Evolutionary conservation across 2,329 filamentous ascomycete species (phyloP), one percentile per base, ranked within the genome.

Genomic region (Sporothrix phasma): DNA sequence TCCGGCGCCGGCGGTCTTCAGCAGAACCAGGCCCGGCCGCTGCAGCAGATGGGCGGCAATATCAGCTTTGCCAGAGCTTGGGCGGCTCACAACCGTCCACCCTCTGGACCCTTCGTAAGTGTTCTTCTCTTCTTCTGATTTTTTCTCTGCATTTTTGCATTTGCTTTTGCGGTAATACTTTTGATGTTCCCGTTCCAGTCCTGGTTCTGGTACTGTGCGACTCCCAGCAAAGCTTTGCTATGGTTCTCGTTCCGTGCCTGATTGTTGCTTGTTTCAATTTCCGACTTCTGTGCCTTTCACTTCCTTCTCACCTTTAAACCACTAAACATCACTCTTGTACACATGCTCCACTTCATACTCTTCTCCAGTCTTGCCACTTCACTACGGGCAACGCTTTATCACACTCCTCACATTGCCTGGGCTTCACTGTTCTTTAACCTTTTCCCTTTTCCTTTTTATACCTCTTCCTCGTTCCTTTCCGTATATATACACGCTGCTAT

Each of bases 1-100:
- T 76, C 76, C 69, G 79, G 78, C 69, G 79, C 78, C 69, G 79
- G 47, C 3, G 63, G 63, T 15, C 63, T 78, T n/a, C n/a, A n/a
- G 49, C 82, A 79, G 70, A 84, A 79, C 68, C 77, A 79, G 59
- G 74, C 77, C 63, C 78, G 65, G 19, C 56, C 63, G n/a, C 66
- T 64, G 63, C 65, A 65, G 82, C 80, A 84, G 76, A 74, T 84
- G 70, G 79, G 80, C 67, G 78, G 83, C 69, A 85, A 81, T 73
- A 77, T 85, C 65, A 88, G 84, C 74, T 88, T 88, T 74, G 84
- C 85, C 85, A 88, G 73, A 87, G 84, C 71, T 76, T 88, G 70
- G 81, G 80, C 70, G 83, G 83, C 67, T 86, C 84, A 65, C 84
- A 86, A 74, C 80, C 83, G 69, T 77, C 81, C 69, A 84, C 84